Evolutionary conservation across 371 early-diverging fungal species (phyloP).

Genomic region (Syncephalastrum racemosum): DNA sequence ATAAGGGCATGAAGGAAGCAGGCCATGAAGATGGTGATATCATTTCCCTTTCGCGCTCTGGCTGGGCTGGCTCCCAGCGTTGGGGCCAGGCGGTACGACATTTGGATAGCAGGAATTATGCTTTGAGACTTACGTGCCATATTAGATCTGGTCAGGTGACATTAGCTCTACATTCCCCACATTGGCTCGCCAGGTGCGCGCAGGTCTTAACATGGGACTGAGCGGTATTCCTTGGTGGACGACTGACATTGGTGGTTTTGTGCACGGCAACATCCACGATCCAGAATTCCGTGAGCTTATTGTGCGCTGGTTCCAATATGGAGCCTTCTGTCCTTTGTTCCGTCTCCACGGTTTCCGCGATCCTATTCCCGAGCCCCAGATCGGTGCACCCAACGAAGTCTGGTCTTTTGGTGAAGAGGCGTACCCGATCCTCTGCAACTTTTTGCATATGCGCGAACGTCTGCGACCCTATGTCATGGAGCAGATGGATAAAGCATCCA

Average conservation of each 20-base stretch:
- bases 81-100: conserved; percentile 13
- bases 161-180: conserved; percentile 12
- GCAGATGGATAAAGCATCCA: conserved; percentile 18
- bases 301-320: conserved; percentile 26
- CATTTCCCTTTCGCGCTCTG: conserved; percentile 16
- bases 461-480: conserved; percentile 20
- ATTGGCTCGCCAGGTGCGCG: conserved; percentile 17
- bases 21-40: conserved; percentile 19
- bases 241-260: conserved; percentile 24
- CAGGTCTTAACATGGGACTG: conserved; percentile 19
- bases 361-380: conserved; percentile 14
- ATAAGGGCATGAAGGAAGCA: conserved; percentile 12
- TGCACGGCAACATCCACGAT: conserved; percentile 22
- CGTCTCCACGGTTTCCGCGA: conserved; percentile 25
- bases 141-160: conserved; percentile 17
- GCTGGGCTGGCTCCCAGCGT: conserved; percentile 21
- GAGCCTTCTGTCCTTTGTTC: conserved; percentile 20
- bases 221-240: conserved; percentile 26
- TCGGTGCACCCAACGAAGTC: conserved; percentile 17
- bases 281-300: conserved; percentile 14
- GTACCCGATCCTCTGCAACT: conserved; percentile 14
- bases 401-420: conserved; percentile 21
- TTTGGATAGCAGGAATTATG: no score
- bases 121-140: no score
- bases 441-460: conserved; percentile 18